These are phyloP conservation scores for Eudorina sp. DNA, from an alignment of 139 green algal genomes.

Conservation along the genomic window DNA sequence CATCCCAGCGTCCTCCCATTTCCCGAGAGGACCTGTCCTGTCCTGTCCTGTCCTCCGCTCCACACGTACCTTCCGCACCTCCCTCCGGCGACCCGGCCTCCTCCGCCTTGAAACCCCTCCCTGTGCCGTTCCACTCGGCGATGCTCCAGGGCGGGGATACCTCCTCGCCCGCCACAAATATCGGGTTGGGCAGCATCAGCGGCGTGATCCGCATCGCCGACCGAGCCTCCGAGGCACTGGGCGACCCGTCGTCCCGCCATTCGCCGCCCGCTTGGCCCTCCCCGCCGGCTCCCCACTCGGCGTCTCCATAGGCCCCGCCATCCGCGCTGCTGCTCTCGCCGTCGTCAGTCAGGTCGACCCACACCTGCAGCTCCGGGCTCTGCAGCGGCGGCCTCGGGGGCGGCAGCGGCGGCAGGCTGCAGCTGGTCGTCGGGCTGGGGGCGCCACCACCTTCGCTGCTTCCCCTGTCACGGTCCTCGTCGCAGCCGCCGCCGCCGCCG, in stretches of 20 bases:
- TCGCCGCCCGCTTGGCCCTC: too few species aligned
- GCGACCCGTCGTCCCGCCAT: too few species aligned
- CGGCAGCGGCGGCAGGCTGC: conserved; percentile 10
- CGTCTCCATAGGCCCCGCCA: not conserved
- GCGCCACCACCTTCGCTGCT: too few species aligned
- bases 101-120: too few species aligned
- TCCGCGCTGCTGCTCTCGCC: not conserved
- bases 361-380: not conserved
- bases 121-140: not conserved
- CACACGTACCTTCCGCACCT: too few species aligned
- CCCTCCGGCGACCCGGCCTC: not conserved
- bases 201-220: not conserved
- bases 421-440: too few species aligned
- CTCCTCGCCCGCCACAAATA: not conserved
- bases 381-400: not conserved
- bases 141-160: conserved; percentile 10
- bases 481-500: too few species aligned
- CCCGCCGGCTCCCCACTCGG: not conserved
- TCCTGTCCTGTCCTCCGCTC: too few species aligned
- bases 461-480: too few species aligned
- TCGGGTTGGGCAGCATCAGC: conserved; percentile 19
- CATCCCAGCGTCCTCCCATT: too few species aligned
- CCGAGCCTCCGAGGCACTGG: not conserved
- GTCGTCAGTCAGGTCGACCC: not conserved
- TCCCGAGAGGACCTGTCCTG: too few species aligned